A percentile compares a stretch with the other conserved stretches of the same genome.
phyloP scores from a whole-genome alignment of 306 rosid genomes.

The Fagus crenata region DNA sequence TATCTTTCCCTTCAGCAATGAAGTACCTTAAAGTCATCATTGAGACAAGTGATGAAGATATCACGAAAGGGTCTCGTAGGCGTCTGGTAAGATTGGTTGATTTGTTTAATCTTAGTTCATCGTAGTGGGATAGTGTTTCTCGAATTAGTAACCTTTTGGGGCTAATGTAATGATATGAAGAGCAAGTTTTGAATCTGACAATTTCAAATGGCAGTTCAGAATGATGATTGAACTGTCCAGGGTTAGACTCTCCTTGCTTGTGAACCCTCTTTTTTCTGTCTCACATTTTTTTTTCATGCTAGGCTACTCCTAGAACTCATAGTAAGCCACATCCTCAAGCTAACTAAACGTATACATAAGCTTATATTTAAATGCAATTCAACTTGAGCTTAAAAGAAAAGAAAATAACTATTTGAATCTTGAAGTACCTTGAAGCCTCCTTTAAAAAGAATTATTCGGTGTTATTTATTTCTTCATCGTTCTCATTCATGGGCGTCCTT shows the following conservation, averaged over 20 bases:
- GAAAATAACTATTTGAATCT: neutral
- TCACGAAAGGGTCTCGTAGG: constrained; percentile 52
- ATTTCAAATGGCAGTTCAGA: neutral
- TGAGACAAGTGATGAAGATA: constrained; percentile 47
- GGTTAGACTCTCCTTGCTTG: neutral
- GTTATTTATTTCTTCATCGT: too few species aligned
- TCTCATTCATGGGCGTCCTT: neutral
- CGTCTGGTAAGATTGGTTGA: constrained; percentile 45
- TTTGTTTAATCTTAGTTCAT: constrained; percentile 12
- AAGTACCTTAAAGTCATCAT: constrained; percentile 67
- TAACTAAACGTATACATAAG: neutral
- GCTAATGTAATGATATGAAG: neutral
- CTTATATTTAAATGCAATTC: neutral
- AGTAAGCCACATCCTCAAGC: too few species aligned
- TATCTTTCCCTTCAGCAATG: constrained; percentile 49
- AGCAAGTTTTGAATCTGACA: neutral
- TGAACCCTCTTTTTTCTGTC: neutral
- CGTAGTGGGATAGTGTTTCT: neutral
- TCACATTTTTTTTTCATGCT: neutral
- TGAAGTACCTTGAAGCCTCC: neutral
- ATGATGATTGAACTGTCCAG: neutral
- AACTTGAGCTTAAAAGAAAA: too few species aligned
- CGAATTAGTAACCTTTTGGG: neutral
- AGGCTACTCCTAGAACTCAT: too few species aligned
- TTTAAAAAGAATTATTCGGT: neutral